Percentiles rank a stretch among this genome's conserved stretches.
phyloP scores from a whole-genome alignment of 2,329 filamentous ascomycete species.

The Paecilomyces dactylethromorphus region DNA sequence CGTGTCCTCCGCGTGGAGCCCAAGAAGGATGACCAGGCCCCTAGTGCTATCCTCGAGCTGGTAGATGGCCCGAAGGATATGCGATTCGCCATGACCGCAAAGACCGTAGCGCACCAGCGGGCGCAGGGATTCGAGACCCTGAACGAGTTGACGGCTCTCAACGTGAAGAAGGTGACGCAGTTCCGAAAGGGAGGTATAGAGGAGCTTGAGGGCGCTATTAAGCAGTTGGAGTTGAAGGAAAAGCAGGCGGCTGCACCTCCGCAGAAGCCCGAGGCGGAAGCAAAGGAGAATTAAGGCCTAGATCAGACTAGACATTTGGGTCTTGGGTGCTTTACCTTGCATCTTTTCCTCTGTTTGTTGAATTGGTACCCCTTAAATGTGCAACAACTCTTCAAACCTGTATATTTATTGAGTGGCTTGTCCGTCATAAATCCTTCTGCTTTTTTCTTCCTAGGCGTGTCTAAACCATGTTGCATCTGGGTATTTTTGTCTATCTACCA shows the following conservation, averaged over 20 bases:
- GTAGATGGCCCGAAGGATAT: slow-evolving; percentile 93
- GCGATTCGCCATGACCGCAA: slow-evolving; percentile 89
- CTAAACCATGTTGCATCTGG: background rate
- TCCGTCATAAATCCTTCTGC: background rate
- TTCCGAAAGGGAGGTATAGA: slow-evolving; percentile 62
- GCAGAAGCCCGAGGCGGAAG: slow-evolving; percentile 21
- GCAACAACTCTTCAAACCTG: background rate
- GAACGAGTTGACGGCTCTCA: slow-evolving; percentile 67
- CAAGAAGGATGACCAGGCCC: slow-evolving; percentile 77
- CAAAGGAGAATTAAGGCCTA: slow-evolving; percentile 5
- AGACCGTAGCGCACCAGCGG: slow-evolving; percentile 62
- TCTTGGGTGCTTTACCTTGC: background rate
- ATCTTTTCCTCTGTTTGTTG: background rate
- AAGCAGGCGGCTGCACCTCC: slow-evolving; percentile 19
- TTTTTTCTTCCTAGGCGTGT: background rate
- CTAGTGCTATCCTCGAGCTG: slow-evolving; percentile 85
- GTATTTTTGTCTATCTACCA: background rate
- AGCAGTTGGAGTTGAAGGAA: slow-evolving; percentile 50
- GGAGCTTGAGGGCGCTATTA: slow-evolving; percentile 58
- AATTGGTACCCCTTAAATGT: background rate
- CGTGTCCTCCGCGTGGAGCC: slow-evolving; percentile 89
- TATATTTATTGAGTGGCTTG: background rate
- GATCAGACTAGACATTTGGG: background rate
- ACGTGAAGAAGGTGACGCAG: slow-evolving; percentile 75
- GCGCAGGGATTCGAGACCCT: slow-evolving; percentile 49